Base-by-base conservation (phyloP, 805 yeast species). In the Cyberlindnera japonica region DNA sequence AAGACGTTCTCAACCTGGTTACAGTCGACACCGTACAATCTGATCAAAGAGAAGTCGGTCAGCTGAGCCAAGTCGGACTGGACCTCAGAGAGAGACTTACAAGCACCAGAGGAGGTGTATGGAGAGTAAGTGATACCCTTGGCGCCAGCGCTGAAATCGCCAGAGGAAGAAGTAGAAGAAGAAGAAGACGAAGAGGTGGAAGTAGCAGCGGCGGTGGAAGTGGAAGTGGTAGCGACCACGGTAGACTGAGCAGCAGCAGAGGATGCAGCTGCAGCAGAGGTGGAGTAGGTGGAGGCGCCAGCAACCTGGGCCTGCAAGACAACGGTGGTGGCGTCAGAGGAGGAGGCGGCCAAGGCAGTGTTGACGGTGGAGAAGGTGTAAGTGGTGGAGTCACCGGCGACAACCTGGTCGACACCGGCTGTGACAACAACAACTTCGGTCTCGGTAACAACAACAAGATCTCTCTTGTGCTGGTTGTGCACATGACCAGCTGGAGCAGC, bases 1-100 rank as follows among this genome's bases (percentile, higher is more conserved):
- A 85, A 66, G 48, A 83, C 93, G 58, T 74, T 74, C 52, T 68
- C 77, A 53, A 83, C 93, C 68, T 84, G 93, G 72, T 65, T 62
- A 75, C 95, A 85, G 72, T 85, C 95, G 53, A 81, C 87, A 73
- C 91, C 93, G 72, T 85, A 85, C 50, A 85, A 67, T 77, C 95
- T 80, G 63, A 85, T 79, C 47, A 80, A 54, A 40, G 65, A 69
- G 66, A 63, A 85, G 43, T 59, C 76, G 11, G 75, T 44, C 48
- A 85, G 65, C 45, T 63, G 44, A 15, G 73, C 69, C 41, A 85
- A 57, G 52, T 85, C 95, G 21, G 77, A 53, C 44, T 75, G 67
- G 50, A 85, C 83, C 52, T 74, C 71, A 20, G 66, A 49, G 27
- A 76, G 64, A 27, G 82, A 58, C 69, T 85, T 85, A 72, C 95